phyloP scores from a whole-genome alignment of 1,284 basidiomycete genomes.

The Sanguinoderma infundibulare region DNA sequence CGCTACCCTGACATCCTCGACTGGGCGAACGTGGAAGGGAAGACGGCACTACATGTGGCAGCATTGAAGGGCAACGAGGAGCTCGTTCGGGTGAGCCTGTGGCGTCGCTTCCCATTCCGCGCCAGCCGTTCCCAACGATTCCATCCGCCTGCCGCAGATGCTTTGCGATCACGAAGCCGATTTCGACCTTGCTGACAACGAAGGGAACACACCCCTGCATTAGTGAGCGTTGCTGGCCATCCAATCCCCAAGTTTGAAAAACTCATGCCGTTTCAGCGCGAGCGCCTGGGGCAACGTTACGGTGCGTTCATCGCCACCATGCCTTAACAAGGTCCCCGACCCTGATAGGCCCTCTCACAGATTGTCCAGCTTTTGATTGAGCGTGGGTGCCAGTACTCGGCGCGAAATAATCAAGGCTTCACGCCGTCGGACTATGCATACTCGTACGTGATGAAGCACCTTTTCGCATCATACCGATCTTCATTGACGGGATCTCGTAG shows the following conservation, averaged over 20 bases:
- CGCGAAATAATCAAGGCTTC: constrained; percentile 90
- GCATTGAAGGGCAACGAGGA: constrained; percentile 89
- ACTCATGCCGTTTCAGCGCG: constrained; percentile 53
- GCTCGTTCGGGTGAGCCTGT: constrained; percentile 72
- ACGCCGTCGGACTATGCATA: constrained; percentile 93
- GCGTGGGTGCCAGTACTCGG: constrained; percentile 80
- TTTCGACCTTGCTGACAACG: constrained; percentile 84
- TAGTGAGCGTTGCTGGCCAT: constrained; percentile 61
- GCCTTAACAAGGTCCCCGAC: constrained; percentile 1
- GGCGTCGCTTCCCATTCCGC: constrained; percentile 27
- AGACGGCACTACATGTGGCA: constrained; percentile 89
- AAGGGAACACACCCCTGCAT: constrained; percentile 92
- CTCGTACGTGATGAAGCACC: constrained; percentile 56
- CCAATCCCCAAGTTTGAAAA: constrained; percentile 1
- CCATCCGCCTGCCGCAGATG: constrained; percentile 55
- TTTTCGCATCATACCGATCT: background rate
- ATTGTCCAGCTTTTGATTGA: constrained; percentile 89
- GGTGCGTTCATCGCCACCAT: constrained; percentile 46
- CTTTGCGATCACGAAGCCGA: constrained; percentile 89
- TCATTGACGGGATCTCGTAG: constrained; percentile 33
- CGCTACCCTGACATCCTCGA: constrained; percentile 85
- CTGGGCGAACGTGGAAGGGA: constrained; percentile 89
- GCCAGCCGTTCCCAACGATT: constrained; percentile 6
- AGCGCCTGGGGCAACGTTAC: constrained; percentile 85
- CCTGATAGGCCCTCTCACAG: constrained; percentile 41